Conservation (phyloP, 2,329 filamentous ascomycete species). For the Rugonectria rugulosa region DNA sequence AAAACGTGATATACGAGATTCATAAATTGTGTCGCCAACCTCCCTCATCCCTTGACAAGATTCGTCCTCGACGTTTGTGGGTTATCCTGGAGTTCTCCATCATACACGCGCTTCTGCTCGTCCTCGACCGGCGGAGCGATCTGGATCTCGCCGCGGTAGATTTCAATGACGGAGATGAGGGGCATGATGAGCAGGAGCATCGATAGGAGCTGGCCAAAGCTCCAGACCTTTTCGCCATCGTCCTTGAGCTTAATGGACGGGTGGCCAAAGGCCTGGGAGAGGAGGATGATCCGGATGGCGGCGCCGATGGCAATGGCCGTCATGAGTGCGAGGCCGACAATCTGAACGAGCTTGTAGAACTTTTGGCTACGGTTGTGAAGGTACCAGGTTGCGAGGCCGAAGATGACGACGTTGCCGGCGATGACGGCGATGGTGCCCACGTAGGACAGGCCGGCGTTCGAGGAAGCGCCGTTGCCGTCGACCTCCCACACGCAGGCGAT, state of each 20-base stretch:
- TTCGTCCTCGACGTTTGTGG: slow-evolving; percentile 46
- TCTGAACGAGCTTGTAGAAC: slow-evolving; percentile 63
- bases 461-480: slow-evolving; percentile 44
- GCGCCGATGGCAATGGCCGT: slow-evolving; percentile 65
- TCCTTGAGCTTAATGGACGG: slow-evolving; percentile 38
- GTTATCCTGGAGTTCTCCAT: slow-evolving; percentile 50
- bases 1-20: not conserved
- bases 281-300: slow-evolving; percentile 61
- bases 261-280: slow-evolving; percentile 64
- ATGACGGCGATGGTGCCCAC: slow-evolving; percentile 69
- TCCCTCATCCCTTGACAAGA: slow-evolving; percentile 44
- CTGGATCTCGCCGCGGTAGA: slow-evolving; percentile 57
- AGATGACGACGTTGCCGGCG: slow-evolving; percentile 64
- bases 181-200: slow-evolving; percentile 36
- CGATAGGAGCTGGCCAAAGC: slow-evolving; percentile 35
- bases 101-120: slow-evolving; percentile 46
- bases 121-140: slow-evolving; percentile 53
- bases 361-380: slow-evolving; percentile 62
- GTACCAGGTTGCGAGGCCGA: slow-evolving; percentile 69
- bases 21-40: slow-evolving; percentile 17
- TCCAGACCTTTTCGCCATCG: slow-evolving; percentile 34
- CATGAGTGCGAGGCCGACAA: slow-evolving; percentile 63
- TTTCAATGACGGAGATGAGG: slow-evolving; percentile 66
- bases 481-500: slow-evolving; percentile 68
- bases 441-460: slow-evolving; percentile 57